A percentile compares a stretch with the other conserved stretches of the same genome.
phyloP scores from a whole-genome alignment of 345 rosid species.

The Syzygium aqueum region DNA sequence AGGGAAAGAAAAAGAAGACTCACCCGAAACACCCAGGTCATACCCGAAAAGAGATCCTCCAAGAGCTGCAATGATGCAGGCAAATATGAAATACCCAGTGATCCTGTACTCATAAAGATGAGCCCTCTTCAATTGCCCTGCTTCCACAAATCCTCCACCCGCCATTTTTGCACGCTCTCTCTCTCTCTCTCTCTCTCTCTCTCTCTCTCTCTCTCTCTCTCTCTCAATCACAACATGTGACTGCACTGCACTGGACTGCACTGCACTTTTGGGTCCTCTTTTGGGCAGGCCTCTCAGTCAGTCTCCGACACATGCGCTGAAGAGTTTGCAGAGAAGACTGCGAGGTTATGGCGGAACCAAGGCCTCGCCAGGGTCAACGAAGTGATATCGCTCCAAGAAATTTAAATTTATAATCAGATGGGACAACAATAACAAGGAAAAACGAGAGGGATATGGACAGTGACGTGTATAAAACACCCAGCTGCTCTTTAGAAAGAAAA shows the following conservation, averaged over 20 bases:
- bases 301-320: neutral
- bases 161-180: constrained; percentile 26
- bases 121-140: constrained; percentile 42
- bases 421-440: neutral
- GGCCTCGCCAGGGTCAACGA: neutral
- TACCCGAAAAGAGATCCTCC: constrained; percentile 82
- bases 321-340: neutral
- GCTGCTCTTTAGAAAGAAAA: too few species aligned
- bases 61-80: constrained; percentile 51
- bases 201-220: neutral
- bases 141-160: constrained; percentile 44
- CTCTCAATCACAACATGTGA: neutral
- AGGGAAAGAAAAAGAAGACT: neutral
- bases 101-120: constrained; percentile 55
- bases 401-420: neutral
- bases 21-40: constrained; percentile 86
- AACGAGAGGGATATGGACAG: too few species aligned
- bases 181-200: neutral
- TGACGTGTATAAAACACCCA: too few species aligned
- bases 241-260: neutral
- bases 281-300: neutral
- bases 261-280: neutral
- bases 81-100: constrained; percentile 51
- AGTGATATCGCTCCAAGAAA: neutral
- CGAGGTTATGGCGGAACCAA: neutral